phyloP scores from a whole-genome alignment of 2,329 filamentous ascomycete species.

The Fusarium protoensiforme region DNA sequence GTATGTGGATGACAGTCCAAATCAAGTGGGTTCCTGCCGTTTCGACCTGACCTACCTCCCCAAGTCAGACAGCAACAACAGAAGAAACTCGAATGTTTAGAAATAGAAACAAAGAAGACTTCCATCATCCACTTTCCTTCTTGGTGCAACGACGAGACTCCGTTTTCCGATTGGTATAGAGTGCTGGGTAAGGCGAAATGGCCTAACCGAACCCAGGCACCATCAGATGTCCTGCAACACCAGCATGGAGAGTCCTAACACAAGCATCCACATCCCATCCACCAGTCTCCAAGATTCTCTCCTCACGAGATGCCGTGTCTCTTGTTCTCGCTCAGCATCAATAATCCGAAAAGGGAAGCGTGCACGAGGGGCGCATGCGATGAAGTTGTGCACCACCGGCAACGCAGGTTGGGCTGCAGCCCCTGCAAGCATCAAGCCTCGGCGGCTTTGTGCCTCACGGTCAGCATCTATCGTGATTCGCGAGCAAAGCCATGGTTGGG shows the following conservation, averaged over 20 bases:
- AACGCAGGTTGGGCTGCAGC: conserved; percentile 39
- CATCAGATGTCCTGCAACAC: conserved; percentile 3
- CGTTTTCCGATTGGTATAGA: not conserved
- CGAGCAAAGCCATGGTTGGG: conserved; percentile 20
- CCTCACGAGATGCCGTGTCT: not conserved
- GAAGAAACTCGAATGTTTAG: not conserved
- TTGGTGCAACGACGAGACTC: conserved; percentile 7
- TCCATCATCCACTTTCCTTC: not conserved
- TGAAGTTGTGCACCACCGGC: conserved; percentile 28
- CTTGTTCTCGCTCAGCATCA: not conserved
- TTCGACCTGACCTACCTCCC: conserved; percentile 3
- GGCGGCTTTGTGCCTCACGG: conserved; percentile 11
- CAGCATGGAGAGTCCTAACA: not conserved
- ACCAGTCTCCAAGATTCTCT: not conserved
- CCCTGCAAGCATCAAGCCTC: conserved; percentile 33
- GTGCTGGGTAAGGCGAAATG: not conserved
- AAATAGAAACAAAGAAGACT: conserved; percentile 5
- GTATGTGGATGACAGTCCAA: not conserved
- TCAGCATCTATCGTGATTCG: conserved; percentile 27
- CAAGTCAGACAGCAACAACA: conserved; percentile 13
- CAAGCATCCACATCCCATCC: not conserved
- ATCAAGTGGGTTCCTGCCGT: not conserved
- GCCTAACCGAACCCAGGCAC: conserved; percentile 6
- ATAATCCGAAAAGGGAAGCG: conserved; percentile 6
- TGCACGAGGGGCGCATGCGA: conserved; percentile 11